phyloP scores from a whole-genome alignment of 73 alveolate species.

The Durusdinium trenchii region DNA sequence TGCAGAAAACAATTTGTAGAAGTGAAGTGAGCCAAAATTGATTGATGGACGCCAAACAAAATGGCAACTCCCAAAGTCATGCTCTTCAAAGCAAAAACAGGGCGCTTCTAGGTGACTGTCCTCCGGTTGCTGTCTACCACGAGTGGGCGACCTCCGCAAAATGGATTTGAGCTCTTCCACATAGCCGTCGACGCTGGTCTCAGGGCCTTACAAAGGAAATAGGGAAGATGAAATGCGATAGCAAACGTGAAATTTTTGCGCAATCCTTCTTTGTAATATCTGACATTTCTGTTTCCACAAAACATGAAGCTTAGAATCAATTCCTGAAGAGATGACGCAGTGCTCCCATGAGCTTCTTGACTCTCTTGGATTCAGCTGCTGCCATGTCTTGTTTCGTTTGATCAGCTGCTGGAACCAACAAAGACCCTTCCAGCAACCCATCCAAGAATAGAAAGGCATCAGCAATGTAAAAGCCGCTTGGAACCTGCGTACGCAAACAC shows the following conservation, averaged over 20 bases:
- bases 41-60: too few relatives aligned
- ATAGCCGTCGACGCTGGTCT: not conserved
- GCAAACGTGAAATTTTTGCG: not conserved
- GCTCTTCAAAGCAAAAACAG: not conserved
- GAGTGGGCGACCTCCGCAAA: not conserved
- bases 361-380: not conserved
- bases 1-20: too few relatives aligned
- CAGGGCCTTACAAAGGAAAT: not conserved
- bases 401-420: not conserved
- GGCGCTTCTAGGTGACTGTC: not conserved
- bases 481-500: not conserved
- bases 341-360: not conserved
- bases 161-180: too few relatives aligned
- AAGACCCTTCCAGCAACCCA: not conserved
- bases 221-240: too few relatives aligned
- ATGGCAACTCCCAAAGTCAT: too few relatives aligned
- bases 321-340: not conserved
- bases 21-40: too few relatives aligned
- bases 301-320: not conserved
- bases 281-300: not conserved
- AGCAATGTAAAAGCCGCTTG: not conserved
- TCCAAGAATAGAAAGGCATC: not conserved
- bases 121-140: not conserved
- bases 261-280: not conserved
- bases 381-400: not conserved